Percentiles rank a stretch among this genome's conserved stretches.
Conservation (phyloP, 192 early-diverging fungal genomes). For the Phlyctochytrium planicorne region DNA sequence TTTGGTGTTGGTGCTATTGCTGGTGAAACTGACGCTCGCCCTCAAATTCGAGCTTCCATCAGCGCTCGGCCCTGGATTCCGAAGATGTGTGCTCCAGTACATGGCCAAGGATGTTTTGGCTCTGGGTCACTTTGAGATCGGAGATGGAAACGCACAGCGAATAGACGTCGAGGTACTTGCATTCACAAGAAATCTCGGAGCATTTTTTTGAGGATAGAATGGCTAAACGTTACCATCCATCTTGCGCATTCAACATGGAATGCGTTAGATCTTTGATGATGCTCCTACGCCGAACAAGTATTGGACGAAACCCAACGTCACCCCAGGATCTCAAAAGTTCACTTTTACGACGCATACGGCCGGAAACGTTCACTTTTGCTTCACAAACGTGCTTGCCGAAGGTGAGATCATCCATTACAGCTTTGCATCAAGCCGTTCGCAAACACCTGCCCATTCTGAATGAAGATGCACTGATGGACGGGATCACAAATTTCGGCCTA, state of each 20-base stretch:
- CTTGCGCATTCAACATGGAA: too few species aligned
- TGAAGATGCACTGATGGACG: neutral
- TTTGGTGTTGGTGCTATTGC: neutral
- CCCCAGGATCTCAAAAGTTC: slow-evolving; percentile 64
- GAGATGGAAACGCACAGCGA: slow-evolving; percentile 71
- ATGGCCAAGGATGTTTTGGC: slow-evolving; percentile 70
- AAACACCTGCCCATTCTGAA: neutral
- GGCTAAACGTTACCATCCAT: too few species aligned
- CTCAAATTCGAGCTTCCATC: slow-evolving; percentile 82
- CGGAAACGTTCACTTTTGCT: slow-evolving; percentile 81
- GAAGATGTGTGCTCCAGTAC: slow-evolving; percentile 76
- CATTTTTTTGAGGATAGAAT: slow-evolving; percentile 5
- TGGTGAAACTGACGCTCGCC: slow-evolving; percentile 27
- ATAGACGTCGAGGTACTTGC: slow-evolving; percentile 69
- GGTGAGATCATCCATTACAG: slow-evolving; percentile 15
- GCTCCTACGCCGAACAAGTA: slow-evolving; percentile 68
- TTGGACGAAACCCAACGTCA: slow-evolving; percentile 58
- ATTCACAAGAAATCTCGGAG: too few species aligned
- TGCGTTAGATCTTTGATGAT: slow-evolving; percentile 78
- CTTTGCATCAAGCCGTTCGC: neutral
- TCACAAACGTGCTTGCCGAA: slow-evolving; percentile 54
- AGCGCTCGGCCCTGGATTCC: slow-evolving; percentile 36
- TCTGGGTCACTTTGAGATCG: slow-evolving; percentile 64
- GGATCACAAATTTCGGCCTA: neutral
- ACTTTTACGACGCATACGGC: slow-evolving; percentile 85